phyloP scores from a whole-genome alignment of 2,329 filamentous ascomycete species.

The Colletotrichum tofieldiae region DNA sequence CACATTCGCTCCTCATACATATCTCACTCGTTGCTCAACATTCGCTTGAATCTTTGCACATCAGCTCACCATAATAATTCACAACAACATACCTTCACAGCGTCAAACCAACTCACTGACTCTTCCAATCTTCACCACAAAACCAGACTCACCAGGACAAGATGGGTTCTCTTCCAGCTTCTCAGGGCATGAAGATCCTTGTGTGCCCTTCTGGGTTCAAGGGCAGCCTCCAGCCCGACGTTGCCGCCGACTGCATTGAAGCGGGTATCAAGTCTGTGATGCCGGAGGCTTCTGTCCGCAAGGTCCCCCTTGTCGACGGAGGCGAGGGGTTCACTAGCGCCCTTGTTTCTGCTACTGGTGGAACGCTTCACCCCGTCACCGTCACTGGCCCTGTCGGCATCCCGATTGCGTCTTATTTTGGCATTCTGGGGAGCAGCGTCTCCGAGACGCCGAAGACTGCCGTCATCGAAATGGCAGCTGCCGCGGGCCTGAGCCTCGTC shows the following conservation, averaged over 20 bases:
- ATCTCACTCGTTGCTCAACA: slow-evolving; percentile 17
- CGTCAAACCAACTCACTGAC: neutral
- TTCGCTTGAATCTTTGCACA: slow-evolving; percentile 13
- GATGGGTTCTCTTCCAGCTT: slow-evolving; percentile 37
- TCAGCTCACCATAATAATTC: slow-evolving; percentile 1
- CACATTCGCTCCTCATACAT: slow-evolving; percentile 18
- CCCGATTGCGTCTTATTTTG: slow-evolving; percentile 61
- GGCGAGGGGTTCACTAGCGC: slow-evolving; percentile 67
- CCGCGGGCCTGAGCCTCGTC: slow-evolving; percentile 66
- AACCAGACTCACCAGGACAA: neutral
- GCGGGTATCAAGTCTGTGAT: slow-evolving; percentile 62
- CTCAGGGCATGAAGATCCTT: slow-evolving; percentile 55
- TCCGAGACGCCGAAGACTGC: slow-evolving; percentile 53
- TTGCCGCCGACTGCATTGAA: slow-evolving; percentile 67
- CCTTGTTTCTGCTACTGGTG: slow-evolving; percentile 60
- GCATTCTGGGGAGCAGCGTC: slow-evolving; percentile 54
- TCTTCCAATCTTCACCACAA: neutral
- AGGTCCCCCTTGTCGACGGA: slow-evolving; percentile 67
- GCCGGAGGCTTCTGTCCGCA: slow-evolving; percentile 59
- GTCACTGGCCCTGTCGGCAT: slow-evolving; percentile 62
- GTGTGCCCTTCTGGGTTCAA: slow-evolving; percentile 70
- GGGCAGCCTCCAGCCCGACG: slow-evolving; percentile 64
- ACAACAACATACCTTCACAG: slow-evolving; percentile 10
- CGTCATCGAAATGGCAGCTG: slow-evolving; percentile 68
- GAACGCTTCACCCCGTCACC: slow-evolving; percentile 53